Evolutionary conservation across 75 land plant species (phyloP), one percentile per base, ranked within the genome.

Genomic region (Azolla pinnata): DNA sequence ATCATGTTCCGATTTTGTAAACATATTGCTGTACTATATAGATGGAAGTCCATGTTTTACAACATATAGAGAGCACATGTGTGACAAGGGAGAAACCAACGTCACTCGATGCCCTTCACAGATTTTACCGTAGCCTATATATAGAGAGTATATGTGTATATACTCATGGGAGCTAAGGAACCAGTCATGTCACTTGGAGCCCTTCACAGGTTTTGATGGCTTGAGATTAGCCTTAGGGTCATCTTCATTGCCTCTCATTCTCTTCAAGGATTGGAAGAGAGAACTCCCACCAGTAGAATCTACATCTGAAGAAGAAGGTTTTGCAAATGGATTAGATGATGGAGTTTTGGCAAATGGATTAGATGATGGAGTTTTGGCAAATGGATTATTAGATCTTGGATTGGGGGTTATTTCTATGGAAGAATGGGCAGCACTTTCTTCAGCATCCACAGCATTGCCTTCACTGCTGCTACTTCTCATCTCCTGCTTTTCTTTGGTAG

Each of bases 271-370:
- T 2, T 46, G 23, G 21, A 46, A 23, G 49, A 46, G 49, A 46
- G 49, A 46, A 18, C n/a, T 14, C 21, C 42, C 42, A 7, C 12
- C 49, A 14, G 49, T 4, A 3, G n/a, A 23, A 23, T 3, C 2
- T 18, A 18, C 49, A 18, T 18, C 14, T 46, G 49, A 2, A 4
- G 14, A 18, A 46, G 49, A 23, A 23, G 49, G 49, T 46, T 46
- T 46, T 2, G 49, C 49, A 17, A 46, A 46, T 46, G 49, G 49
- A 23, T 46, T 46, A 23, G 23, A n/a, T n/a, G n/a, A 18, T 3
- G 17, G 23, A 46, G 49, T 18, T 46, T 46, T 46, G 49, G 49
- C 49, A 46, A 46, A 46, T 18, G 49, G 49, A 17, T 46, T 46
- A 23, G n/a, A n/a, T n/a, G n/a, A 18, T 3, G 17, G 23, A 46